phyloP scores from a whole-genome alignment of 768 basidiomycete species.

The Auriscalpium vulgare region DNA sequence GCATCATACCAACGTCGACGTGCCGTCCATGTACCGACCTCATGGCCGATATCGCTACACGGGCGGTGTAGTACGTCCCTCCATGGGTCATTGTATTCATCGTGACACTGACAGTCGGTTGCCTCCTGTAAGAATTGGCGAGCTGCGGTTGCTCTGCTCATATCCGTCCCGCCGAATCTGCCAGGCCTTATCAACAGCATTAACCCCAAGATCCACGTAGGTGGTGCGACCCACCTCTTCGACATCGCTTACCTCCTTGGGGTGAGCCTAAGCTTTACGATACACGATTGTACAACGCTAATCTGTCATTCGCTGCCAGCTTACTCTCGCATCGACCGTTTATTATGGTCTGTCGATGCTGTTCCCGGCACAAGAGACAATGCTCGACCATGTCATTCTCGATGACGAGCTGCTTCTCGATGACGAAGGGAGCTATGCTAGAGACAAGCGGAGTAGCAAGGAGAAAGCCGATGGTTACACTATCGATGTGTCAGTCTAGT shows the following conservation, averaged over 20 bases:
- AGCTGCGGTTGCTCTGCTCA: conserved; percentile 57
- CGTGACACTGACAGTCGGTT: neutral
- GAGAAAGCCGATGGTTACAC: neutral
- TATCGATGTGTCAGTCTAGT: neutral
- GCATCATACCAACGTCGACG: conserved; percentile 63
- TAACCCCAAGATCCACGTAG: conserved; percentile 54
- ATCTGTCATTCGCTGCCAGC: neutral
- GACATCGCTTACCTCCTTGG: conserved; percentile 74
- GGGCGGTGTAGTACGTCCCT: conserved; percentile 51
- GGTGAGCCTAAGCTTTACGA: conserved; percentile 25
- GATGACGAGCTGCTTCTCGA: neutral
- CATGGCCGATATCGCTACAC: conserved; percentile 72
- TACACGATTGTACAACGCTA: neutral
- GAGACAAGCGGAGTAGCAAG: neutral
- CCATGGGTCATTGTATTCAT: neutral
- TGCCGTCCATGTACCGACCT: conserved; percentile 79
- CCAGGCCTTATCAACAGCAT: conserved; percentile 77
- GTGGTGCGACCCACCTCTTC: conserved; percentile 48
- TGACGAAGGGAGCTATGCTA: neutral
- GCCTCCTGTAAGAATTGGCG: conserved; percentile 67
- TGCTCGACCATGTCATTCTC: conserved; percentile 10
- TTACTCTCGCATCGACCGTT: conserved; percentile 9
- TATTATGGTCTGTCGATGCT: conserved; percentile 8
- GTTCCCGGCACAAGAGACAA: conserved; percentile 11
- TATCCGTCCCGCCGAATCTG: conserved; percentile 61